Conservation (phyloP, 1,284 basidiomycete species). For the Cronartium ribicola region DNA sequence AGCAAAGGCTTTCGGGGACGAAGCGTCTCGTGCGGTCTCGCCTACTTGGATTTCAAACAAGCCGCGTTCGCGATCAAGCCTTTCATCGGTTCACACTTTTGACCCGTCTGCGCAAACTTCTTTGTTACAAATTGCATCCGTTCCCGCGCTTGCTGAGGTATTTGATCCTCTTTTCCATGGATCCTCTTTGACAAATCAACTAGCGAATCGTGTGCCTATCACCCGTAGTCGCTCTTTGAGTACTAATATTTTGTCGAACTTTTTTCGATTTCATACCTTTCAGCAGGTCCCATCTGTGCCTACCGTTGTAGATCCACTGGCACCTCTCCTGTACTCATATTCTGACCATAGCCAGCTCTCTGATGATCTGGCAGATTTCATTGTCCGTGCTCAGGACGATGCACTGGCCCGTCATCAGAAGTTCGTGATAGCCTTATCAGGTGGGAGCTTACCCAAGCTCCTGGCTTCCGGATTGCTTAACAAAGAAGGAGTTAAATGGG, state of each 20-base stretch:
- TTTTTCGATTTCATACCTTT: constrained; percentile 12
- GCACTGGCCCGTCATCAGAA: constrained; percentile 51
- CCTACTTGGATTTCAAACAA: background rate
- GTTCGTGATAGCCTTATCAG: constrained; percentile 51
- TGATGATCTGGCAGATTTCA: constrained; percentile 49
- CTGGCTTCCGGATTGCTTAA: constrained; percentile 50
- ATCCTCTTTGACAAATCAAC: background rate
- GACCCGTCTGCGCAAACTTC: background rate
- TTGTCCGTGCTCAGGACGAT: constrained; percentile 52
- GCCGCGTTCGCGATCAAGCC: constrained; percentile 12
- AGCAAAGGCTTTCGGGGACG: constrained; percentile 22
- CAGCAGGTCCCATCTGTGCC: constrained; percentile 2
- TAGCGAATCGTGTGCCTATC: background rate
- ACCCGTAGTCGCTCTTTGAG: constrained; percentile 8
- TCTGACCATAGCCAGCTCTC: constrained; percentile 47
- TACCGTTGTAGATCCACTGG: constrained; percentile 30
- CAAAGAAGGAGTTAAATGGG: constrained; percentile 50
- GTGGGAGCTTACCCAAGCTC: constrained; percentile 51
- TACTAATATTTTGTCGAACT: constrained; percentile 17
- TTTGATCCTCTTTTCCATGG: constrained; percentile 10
- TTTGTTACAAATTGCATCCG: background rate
- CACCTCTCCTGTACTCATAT: constrained; percentile 50
- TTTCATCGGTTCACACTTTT: background rate
- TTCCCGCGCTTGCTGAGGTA: constrained; percentile 8
- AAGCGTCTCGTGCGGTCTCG: constrained; percentile 12